Base-by-base conservation (phyloP, 768 basidiomycete genomes). In the Agrocybe pediades region DNA sequence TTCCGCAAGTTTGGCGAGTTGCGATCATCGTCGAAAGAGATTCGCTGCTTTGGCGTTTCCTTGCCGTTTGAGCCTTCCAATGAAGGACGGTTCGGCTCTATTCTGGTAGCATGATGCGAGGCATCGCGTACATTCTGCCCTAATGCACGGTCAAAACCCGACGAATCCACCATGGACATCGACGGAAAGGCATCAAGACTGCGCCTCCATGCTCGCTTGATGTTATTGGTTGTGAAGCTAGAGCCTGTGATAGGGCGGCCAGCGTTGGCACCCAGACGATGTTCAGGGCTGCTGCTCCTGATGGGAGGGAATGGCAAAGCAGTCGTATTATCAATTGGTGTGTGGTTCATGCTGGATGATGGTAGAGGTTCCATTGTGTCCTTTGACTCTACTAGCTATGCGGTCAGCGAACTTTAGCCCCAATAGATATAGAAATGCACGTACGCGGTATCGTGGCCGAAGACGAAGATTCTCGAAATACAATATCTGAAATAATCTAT, bases 11-110 rank as follows among this genome's bases (percentile, higher is more conserved):
- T 65, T 20, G 74, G 74, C 30, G 76, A 78, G 13, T 62, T 62
- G 21, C 75, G 69, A 46, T 84, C 83, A 54, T 77, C 81, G 25
- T 87, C 63, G 17, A 82, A 81, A 0, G 81, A 82, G 29, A 82
- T 74, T 36, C 80, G 77, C 55, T 81, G 81, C 30, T 67, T 72
- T 2, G 83, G 75, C 2, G 77, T 79, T 6, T 74, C 77, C 47
- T 69, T 75, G 16, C 73, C 73, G 0, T 63, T 55, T 2, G 77
- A 75, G 6, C 68, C 19, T 24, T 43, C 46, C 40, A 43, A 36
- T 50, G 49, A 51, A 45, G 36, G 21, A 40, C 30, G 21, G 42
- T 42, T 45, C 21, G 39, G 23, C 33, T 54, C 46, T 13, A 42
- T 36, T 6, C 30, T 30, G n/a, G 29, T 21, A 71, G 47, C 29